Base-by-base conservation (phyloP, 1,284 basidiomycete genomes). In the Puccinia hordei region DNA sequence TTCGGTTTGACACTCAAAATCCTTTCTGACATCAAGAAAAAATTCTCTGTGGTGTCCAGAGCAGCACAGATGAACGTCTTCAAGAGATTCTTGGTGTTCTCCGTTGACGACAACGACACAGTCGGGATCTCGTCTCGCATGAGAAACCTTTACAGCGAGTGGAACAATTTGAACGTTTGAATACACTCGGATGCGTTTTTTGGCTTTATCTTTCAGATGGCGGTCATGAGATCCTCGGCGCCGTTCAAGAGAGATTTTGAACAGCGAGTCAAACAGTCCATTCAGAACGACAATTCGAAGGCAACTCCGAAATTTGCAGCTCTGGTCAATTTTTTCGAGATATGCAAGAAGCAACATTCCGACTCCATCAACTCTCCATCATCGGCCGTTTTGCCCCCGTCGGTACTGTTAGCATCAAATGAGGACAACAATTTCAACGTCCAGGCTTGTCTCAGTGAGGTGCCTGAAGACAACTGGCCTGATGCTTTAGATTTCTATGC, bases 11-110 rank as follows among this genome's bases (percentile, higher is more conserved):
- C 10, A 1, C 41, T 49, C 27, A 3, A 13, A 10, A 68, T 68
- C 41, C 49, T 24, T n/a, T 1, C 12, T 0, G 38, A 2, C 19
- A 0, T 51, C 2, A 24, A 19, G 10, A 30, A 24, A 27, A 46
- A 46, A 13, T 68, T 68, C 41, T 24, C 24, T 13, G 49, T 41
- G 3, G n/a, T 24, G 2, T 68, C 66, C 1, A 41, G 46, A 27
- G 66, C 66, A 0, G 41, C 66, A 3, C 66, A 68, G 24, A 68
- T 68, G 66, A 68, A 46, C 24, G 17, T 68, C 2, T 68, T 41
- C 41, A 27, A 13, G 10, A 8, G 15, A 0, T 49, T 68, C 27
- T 5, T 27, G n/a, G 8, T 1, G 2, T 68, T 68, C 27, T 8
- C 3, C 15, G 2, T 68, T 24, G 66, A 68, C 4, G 10, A 24